Conservation (phyloP, 2,329 filamentous ascomycete species). For the Monosporascus sp. region DNA sequence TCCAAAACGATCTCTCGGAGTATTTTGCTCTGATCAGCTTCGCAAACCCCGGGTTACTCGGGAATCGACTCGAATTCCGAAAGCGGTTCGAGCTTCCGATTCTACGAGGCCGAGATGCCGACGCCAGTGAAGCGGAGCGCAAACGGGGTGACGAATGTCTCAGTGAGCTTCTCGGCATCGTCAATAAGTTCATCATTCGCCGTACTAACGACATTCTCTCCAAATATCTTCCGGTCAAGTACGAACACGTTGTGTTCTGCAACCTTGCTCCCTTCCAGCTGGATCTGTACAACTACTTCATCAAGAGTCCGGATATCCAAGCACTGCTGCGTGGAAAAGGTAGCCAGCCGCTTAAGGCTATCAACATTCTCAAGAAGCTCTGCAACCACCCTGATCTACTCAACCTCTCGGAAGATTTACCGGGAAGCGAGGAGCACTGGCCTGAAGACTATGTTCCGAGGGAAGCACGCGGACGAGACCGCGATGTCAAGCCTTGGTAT, state of each 20-base stretch:
- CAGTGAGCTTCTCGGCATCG: slow-evolving; percentile 71
- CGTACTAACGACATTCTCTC: slow-evolving; percentile 96
- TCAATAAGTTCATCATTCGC: slow-evolving; percentile 98
- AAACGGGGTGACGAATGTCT: slow-evolving; percentile 80
- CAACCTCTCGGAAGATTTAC: slow-evolving; percentile 75
- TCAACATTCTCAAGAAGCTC: slow-evolving; percentile 93
- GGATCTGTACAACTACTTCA: slow-evolving; percentile 94
- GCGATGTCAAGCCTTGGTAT: slow-evolving; percentile 92
- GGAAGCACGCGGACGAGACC: slow-evolving; percentile 79
- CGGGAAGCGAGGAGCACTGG: slow-evolving; percentile 75
- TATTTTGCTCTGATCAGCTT: slow-evolving; percentile 97
- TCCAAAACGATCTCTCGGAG: slow-evolving; percentile 97
- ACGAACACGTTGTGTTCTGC: slow-evolving; percentile 98
- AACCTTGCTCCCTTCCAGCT: slow-evolving; percentile 89
- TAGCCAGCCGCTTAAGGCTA: slow-evolving; percentile 93
- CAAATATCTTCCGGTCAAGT: slow-evolving; percentile 96
- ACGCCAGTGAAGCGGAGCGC: slow-evolving; percentile 76
- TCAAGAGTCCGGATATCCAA: slow-evolving; percentile 91
- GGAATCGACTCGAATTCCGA: slow-evolving; percentile 83
- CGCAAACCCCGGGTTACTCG: slow-evolving; percentile 88
- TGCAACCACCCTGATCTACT: slow-evolving; percentile 97
- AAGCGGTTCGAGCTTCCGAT: slow-evolving; percentile 94
- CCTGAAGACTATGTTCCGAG: slow-evolving; percentile 87
- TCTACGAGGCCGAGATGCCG: slow-evolving; percentile 82
- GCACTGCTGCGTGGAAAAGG: slow-evolving; percentile 88